phyloP scores from a whole-genome alignment of 306 rosid genomes.

The Fragaria iinumae region DNA sequence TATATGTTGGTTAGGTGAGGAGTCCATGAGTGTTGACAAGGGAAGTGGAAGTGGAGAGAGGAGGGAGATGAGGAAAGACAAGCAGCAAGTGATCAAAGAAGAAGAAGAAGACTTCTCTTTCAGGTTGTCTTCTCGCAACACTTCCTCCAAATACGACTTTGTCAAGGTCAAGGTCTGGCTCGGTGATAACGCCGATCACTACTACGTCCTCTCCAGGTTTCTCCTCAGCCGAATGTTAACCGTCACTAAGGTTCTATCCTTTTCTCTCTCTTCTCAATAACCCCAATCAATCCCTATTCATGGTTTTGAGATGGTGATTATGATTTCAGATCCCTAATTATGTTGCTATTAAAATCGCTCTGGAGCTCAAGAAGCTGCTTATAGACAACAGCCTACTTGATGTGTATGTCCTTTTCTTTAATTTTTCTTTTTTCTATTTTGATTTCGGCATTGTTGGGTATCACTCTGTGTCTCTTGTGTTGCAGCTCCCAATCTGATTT shows the following conservation, averaged over 20 bases:
- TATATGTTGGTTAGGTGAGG: no score
- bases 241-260: slow-evolving; percentile 67
- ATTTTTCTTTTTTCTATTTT: not conserved
- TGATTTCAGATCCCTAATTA: slow-evolving; percentile 83
- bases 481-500: slow-evolving; percentile 88
- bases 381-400: slow-evolving; percentile 94
- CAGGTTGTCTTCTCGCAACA: slow-evolving; percentile 69
- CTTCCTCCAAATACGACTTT: slow-evolving; percentile 94
- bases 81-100: slow-evolving; percentile 27
- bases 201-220: slow-evolving; percentile 88
- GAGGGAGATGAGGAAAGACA: slow-evolving; percentile 37
- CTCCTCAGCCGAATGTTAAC: slow-evolving; percentile 86
- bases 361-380: slow-evolving; percentile 91
- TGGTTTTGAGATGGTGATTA: slow-evolving; percentile 5
- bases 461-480: not conserved
- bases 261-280: not conserved
- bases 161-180: slow-evolving; percentile 95
- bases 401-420: slow-evolving; percentile 45
- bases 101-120: slow-evolving; percentile 45
- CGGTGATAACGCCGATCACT: slow-evolving; percentile 97
- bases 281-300: not conserved
- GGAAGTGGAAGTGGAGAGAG: no score
- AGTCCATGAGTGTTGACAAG: no score
- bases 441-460: slow-evolving; percentile 34
- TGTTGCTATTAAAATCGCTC: slow-evolving; percentile 85